Evolutionary conservation across 805 yeast genomes (phyloP).

Genomic region (Lachancea sp.): DNA sequence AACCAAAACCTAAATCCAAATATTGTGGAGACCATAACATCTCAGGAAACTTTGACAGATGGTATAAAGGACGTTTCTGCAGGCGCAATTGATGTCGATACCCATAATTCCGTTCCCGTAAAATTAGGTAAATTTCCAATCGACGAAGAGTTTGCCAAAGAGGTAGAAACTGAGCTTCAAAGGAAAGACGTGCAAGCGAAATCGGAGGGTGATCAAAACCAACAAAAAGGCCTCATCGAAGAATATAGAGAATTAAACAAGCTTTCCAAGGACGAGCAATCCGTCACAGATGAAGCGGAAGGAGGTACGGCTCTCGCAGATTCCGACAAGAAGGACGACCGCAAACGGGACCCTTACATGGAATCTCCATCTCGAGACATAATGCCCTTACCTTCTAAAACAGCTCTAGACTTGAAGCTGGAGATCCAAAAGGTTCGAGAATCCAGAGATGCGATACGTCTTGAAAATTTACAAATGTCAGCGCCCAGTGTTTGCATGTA

Average conservation of each 20-base stretch:
- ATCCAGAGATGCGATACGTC: constrained; percentile 63
- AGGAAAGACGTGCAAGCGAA: constrained; percentile 64
- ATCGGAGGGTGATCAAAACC: constrained; percentile 27
- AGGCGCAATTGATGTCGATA: constrained; percentile 23
- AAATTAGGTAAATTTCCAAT: constrained; percentile 78
- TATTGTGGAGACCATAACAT: constrained; percentile 34
- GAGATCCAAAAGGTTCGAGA: constrained; percentile 78
- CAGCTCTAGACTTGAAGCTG: constrained; percentile 70
- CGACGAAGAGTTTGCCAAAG: constrained; percentile 79
- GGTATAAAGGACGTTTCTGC: constrained; percentile 34
- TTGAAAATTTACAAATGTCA: constrained; percentile 66
- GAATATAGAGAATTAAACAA: constrained; percentile 48
- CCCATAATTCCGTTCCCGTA: constrained; percentile 42
- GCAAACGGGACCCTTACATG: constrained; percentile 30
- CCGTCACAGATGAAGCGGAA: constrained; percentile 18
- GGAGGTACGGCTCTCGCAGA: constrained; percentile 19
- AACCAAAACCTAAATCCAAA: constrained; percentile 69
- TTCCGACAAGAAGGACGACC: constrained; percentile 14
- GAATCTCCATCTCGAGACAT: constrained; percentile 70
- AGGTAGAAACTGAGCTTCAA: constrained; percentile 76
- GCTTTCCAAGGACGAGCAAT: constrained; percentile 5
- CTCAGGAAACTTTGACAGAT: constrained; percentile 29
- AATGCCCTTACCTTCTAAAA: constrained; percentile 81
- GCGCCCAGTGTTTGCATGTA: constrained; percentile 97
- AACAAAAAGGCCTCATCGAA: constrained; percentile 47